Evolutionary conservation across 2,329 filamentous ascomycete genomes (phyloP), one percentile per base, ranked within the genome.

Genomic region (Botrytis cinerea): DNA sequence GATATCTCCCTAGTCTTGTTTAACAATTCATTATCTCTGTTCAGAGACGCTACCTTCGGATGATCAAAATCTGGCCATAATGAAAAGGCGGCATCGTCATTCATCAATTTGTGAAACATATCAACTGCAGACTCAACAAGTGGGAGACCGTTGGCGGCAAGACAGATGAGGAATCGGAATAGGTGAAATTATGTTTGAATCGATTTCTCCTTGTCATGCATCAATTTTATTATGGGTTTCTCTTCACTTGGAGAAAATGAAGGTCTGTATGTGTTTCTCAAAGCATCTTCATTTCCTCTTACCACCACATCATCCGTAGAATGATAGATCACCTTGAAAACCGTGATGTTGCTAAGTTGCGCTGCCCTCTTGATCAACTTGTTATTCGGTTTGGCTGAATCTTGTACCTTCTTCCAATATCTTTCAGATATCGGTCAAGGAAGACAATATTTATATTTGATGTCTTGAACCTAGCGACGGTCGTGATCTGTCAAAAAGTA

Each of bases 251-350:
- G 16, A 28, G 70, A 54, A 43, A 40, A 57, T 0, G 73, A 72
- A 12, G 74, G 35, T 70, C 73, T 70, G n/a, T 54, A 59, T 20
- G 74, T 77, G 0, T 73, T 78, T 38, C 75, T 74, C 18, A 76
- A 73, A 2, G 78, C 74, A 48, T 81, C 80, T 20, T 81, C 74
- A 75, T 85, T 87, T 64, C 87, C 83, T 22, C 84, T 83, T 32
- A 86, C 84, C 0, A 87, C 84, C 25, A 87, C 81, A 73, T 85
- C 83, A 73, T 84, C 86, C 85, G 87, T 87, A 79, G 87, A 86
- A 32, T 81, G 78, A 74, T 84, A 85, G 22, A 87, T 77, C 4
- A 84, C 82, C 22, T 83, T 76, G 10, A 82, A 79, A 22, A 77
- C 73, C 10, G 80, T 75, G 0, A 75, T 68, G n/a, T 72, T 74